A percentile compares a stretch with the other conserved stretches of the same genome.
These are phyloP conservation scores for Cymbopogon flexuosus DNA, from an alignment of 202 grass and related monocot species.

Conservation along the genomic window DNA sequence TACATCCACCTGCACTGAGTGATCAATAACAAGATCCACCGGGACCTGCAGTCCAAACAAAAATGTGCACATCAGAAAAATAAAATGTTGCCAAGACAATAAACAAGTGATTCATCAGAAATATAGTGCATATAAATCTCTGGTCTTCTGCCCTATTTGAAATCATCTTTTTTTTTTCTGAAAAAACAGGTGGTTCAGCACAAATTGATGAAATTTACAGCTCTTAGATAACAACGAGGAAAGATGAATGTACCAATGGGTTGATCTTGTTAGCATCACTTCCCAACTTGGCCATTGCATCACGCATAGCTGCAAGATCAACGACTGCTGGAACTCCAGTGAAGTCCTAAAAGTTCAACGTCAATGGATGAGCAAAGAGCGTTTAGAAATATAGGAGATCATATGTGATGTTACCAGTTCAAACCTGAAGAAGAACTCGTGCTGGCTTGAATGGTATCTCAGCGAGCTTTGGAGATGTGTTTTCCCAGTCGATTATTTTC, in stretches of 20 bases:
- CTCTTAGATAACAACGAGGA: slow-evolving; percentile 14
- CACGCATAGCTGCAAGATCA: slow-evolving; percentile 96
- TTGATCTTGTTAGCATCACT: slow-evolving; percentile 94
- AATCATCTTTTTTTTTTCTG: not conserved
- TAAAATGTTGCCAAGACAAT: not conserved
- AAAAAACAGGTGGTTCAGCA: not conserved
- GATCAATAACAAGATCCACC: slow-evolving; percentile 96
- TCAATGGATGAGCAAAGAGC: slow-evolving; percentile 18
- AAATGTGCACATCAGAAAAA: slow-evolving; percentile 20
- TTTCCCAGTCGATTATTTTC: slow-evolving; percentile 99
- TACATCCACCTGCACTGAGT: slow-evolving; percentile 97
- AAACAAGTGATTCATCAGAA: not conserved
- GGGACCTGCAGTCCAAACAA: slow-evolving; percentile 60
- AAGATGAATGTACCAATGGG: slow-evolving; percentile 54
- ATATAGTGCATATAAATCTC: not conserved
- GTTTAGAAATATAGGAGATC: not conserved
- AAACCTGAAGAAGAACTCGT: slow-evolving; percentile 96
- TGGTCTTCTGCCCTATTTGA: not conserved
- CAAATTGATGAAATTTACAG: not conserved
- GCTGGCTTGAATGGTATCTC: slow-evolving; percentile 98
- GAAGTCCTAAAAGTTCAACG: slow-evolving; percentile 57
- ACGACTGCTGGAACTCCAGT: slow-evolving; percentile 96
- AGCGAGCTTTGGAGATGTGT: slow-evolving; percentile 79
- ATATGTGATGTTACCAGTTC: slow-evolving; percentile 5
- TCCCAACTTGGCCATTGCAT: slow-evolving; percentile 88